These are phyloP conservation scores for Didymella arachidicola DNA, from an alignment of 2,329 filamentous ascomycete genomes.

Conservation along the genomic window DNA sequence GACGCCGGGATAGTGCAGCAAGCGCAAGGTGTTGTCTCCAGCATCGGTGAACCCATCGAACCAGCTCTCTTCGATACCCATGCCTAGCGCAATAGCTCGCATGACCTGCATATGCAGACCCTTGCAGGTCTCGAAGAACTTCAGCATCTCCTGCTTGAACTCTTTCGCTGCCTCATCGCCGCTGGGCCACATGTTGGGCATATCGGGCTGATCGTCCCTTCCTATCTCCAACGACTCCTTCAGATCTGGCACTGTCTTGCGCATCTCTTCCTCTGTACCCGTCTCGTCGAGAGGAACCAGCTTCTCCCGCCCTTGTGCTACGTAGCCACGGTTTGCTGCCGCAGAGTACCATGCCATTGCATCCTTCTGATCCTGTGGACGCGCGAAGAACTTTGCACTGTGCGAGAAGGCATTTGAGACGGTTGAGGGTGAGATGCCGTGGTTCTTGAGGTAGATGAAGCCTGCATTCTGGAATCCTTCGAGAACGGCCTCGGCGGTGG, in stretches of 20 bases:
- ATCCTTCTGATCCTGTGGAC: constrained; percentile 50
- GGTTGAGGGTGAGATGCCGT: constrained; percentile 69
- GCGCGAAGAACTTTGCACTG: constrained; percentile 51
- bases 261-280: constrained; percentile 47
- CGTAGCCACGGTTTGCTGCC: constrained; percentile 59
- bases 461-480: constrained; percentile 84
- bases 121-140: constrained; percentile 79
- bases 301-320: constrained; percentile 55
- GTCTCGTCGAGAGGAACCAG: constrained; percentile 48
- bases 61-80: constrained; percentile 74
- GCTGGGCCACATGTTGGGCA: constrained; percentile 80
- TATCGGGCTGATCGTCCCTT: constrained; percentile 64
- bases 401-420: constrained; percentile 68
- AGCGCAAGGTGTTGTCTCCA: constrained; percentile 63
- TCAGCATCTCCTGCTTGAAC: constrained; percentile 76
- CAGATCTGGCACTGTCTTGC: constrained; percentile 51
- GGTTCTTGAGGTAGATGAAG: constrained; percentile 87
- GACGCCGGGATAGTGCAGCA: constrained; percentile 80
- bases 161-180: constrained; percentile 61
- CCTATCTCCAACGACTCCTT: constrained; percentile 71
- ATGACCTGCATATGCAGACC: constrained; percentile 78
- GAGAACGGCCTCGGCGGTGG: constrained; percentile 75
- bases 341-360: constrained; percentile 54
- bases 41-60: constrained; percentile 77
- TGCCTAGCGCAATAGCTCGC: constrained; percentile 82